Percentiles rank a stretch among this genome's conserved stretches.
phyloP scores from a whole-genome alignment of 2,329 filamentous ascomycete species.

The Bipolaris victoriae region DNA sequence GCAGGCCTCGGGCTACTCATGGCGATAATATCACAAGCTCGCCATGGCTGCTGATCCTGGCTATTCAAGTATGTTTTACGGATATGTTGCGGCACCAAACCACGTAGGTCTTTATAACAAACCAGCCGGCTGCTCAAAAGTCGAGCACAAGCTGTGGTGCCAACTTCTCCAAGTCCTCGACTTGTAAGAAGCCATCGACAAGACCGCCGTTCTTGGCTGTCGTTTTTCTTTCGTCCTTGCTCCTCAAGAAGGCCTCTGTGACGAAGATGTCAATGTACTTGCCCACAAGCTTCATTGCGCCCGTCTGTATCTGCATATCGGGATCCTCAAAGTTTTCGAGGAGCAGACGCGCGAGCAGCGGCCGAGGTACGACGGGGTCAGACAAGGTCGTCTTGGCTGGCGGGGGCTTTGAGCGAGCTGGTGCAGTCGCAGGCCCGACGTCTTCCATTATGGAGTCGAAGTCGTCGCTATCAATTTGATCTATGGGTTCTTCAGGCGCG shows the following conservation, averaged over 20 bases:
- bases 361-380: constrained; percentile 66
- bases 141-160: constrained; percentile 85
- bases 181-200: constrained; percentile 72
- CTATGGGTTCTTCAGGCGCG: constrained; percentile 28
- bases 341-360: constrained; percentile 76
- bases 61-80: background rate
- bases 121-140: constrained; percentile 60
- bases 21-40: background rate
- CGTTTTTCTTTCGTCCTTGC: constrained; percentile 70
- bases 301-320: constrained; percentile 45
- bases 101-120: background rate
- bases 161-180: constrained; percentile 88
- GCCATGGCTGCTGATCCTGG: background rate
- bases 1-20: background rate
- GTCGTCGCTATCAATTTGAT: constrained; percentile 33
- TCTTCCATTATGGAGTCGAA: constrained; percentile 42
- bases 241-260: constrained; percentile 82
- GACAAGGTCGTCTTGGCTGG: constrained; percentile 21
- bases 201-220: constrained; percentile 42
- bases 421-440: constrained; percentile 21
- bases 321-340: constrained; percentile 75
- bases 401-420: constrained; percentile 12
- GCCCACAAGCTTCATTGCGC: constrained; percentile 69
- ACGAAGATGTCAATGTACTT: constrained; percentile 94
- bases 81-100: background rate